These are phyloP conservation scores for Achaetomiella virescens DNA, from an alignment of 495 filamentous ascomycete species.

Conservation along the genomic window DNA sequence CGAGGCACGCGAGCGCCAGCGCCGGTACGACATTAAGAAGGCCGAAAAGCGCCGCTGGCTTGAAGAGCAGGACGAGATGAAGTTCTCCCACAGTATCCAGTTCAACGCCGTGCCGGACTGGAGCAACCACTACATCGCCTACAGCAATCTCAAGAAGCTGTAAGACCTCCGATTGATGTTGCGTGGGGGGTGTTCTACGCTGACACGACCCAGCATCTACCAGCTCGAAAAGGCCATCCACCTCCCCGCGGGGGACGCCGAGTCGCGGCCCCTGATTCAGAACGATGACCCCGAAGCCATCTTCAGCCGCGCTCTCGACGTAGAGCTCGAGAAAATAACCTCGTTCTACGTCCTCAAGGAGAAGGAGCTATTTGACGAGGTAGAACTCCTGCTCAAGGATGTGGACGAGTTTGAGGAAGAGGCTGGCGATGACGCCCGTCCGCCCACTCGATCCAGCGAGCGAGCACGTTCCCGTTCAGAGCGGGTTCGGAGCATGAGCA, in stretches of 20 bases:
- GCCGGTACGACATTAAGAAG: conserved; percentile 31
- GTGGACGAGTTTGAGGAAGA: conserved; percentile 64
- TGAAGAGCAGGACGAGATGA: conserved; percentile 78
- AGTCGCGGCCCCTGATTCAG: conserved; percentile 76
- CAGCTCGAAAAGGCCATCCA: conserved; percentile 75
- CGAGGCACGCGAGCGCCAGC: conserved; percentile 13
- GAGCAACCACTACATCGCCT: conserved; percentile 95
- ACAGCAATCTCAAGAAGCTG: conserved; percentile 98
- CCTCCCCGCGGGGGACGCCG: conserved; percentile 57
- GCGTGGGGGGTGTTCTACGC: neutral
- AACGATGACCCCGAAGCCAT: conserved; percentile 65
- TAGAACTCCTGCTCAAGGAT: conserved; percentile 69
- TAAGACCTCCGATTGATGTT: conserved; percentile 42
- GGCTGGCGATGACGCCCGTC: conserved; percentile 37
- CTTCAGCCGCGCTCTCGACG: conserved; percentile 75
- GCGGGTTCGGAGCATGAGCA: conserved; percentile 30
- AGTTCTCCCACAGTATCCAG: conserved; percentile 99
- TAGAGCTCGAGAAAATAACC: conserved; percentile 87
- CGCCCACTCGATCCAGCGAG: conserved; percentile 26
- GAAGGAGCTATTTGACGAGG: conserved; percentile 71
- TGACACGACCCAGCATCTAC: conserved; percentile 63
- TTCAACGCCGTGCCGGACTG: conserved; percentile 99
- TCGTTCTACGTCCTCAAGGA: conserved; percentile 88
- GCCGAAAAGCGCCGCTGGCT: conserved; percentile 50
- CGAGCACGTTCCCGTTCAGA: conserved; percentile 6